phyloP scores from a whole-genome alignment of 2,329 filamentous ascomycete genomes.

The Tolypocladium tropicale region DNA sequence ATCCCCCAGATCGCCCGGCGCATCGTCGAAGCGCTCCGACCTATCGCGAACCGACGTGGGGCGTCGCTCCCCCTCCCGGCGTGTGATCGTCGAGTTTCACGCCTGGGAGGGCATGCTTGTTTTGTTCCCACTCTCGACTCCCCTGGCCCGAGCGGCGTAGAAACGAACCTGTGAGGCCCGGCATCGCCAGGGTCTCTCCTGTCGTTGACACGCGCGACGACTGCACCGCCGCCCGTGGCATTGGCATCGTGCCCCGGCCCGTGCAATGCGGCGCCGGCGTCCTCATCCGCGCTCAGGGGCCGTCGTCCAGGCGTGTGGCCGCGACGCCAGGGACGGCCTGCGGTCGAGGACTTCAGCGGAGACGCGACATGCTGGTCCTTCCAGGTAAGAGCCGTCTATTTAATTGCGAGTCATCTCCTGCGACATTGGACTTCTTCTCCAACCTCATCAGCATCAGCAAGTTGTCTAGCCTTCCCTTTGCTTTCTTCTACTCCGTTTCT shows the following conservation, averaged over 20 bases:
- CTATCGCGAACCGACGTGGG: neutral
- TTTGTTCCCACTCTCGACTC: neutral
- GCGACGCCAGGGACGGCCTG: neutral
- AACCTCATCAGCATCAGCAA: neutral
- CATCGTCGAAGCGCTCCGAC: neutral
- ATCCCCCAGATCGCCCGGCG: neutral
- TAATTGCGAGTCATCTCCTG: neutral
- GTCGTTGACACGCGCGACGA: neutral
- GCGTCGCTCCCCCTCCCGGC: neutral
- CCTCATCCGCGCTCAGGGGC: neutral
- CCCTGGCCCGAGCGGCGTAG: neutral
- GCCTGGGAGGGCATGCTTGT: neutral
- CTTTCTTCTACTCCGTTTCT: neutral
- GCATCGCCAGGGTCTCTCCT: neutral
- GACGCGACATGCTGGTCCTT: neutral
- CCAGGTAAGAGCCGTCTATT: neutral
- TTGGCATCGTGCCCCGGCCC: neutral
- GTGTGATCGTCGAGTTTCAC: neutral
- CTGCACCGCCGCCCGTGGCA: neutral
- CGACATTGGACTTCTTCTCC: neutral
- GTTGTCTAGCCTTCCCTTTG: neutral
- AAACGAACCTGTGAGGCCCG: neutral
- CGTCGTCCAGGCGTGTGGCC: neutral
- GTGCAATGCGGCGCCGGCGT: neutral
- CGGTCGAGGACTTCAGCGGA: neutral